Evolutionary conservation across 2,329 filamentous ascomycete species (phyloP).

Genomic region (Penicillium sp.): DNA sequence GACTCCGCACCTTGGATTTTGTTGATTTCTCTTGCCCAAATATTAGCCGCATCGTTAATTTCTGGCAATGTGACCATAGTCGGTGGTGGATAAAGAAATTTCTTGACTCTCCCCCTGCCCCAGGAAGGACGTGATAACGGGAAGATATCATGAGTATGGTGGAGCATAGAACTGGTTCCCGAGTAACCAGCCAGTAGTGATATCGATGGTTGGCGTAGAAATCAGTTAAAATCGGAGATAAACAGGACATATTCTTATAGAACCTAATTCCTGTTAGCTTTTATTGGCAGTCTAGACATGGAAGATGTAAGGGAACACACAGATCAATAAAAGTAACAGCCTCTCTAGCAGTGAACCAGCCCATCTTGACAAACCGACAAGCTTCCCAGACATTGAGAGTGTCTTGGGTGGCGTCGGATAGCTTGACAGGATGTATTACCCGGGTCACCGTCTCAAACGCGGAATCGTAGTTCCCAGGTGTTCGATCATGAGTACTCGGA

Average conservation of each 20-base stretch:
- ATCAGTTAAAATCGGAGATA: slow-evolving; percentile 45
- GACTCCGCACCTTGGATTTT: slow-evolving; percentile 42
- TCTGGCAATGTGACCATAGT: slow-evolving; percentile 48
- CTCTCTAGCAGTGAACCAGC: slow-evolving; percentile 49
- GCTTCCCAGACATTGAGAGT: slow-evolving; percentile 42
- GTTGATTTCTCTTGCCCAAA: slow-evolving; percentile 48
- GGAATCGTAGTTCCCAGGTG: slow-evolving; percentile 13
- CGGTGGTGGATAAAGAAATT: slow-evolving; percentile 48
- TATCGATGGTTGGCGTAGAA: slow-evolving; percentile 44
- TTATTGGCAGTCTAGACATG: not conserved
- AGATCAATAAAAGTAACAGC: slow-evolving; percentile 47
- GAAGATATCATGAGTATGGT: slow-evolving; percentile 50
- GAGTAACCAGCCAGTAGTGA: slow-evolving; percentile 42
- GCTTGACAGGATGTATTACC: slow-evolving; percentile 21
- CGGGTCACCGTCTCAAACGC: slow-evolving; percentile 17
- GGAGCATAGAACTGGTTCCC: slow-evolving; percentile 47
- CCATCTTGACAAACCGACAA: slow-evolving; percentile 49
- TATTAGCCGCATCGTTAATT: slow-evolving; percentile 46
- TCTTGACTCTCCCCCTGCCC: slow-evolving; percentile 39
- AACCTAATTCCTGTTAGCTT: slow-evolving; percentile 27
- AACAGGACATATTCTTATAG: slow-evolving; percentile 44
- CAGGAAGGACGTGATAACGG: slow-evolving; percentile 41
- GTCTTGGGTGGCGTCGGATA: slow-evolving; percentile 26
- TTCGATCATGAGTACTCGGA: slow-evolving; percentile 8
- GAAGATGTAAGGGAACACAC: slow-evolving; percentile 20